Base-by-base conservation (phyloP, 2,329 filamentous ascomycete genomes). In the Ophiostoma ips region DNA sequence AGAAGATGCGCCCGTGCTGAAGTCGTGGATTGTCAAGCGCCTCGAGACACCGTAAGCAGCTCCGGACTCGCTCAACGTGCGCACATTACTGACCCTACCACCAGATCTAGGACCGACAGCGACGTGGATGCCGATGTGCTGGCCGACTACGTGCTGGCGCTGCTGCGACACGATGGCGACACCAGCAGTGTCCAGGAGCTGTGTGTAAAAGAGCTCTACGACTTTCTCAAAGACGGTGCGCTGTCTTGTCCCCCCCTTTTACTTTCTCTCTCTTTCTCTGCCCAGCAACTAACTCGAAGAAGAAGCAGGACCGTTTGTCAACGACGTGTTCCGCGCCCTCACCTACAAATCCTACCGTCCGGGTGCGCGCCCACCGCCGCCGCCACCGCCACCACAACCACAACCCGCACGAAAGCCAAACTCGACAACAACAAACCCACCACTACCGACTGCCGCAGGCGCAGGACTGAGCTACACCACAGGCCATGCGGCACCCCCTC, bases 51-150 rank as follows among this genome's bases (percentile, higher is more conserved):
- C 82, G 82, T 85, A 66, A 49, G 80, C 68, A n/a, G 36, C 9
- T 24, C 54, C 43, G 38, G 12, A n/a, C 19, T 15, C 11, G 1
- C n/a, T 31, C 8, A 16, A 6, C 40, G 24, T 24, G 13, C 16
- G 30, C 40, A 21, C 40, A 24, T 30, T n/a, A 30, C 40, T 43
- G 11, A 43, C 24, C 24, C 10, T 36, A 34, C 31, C 50, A 54
- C 21, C 55, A 87, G 84, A 49, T 86, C 83, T 28, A 84, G 89
- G 59, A 84, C 84, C 47, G 86, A 90, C 61, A 77, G 80, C 37
- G 85, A 88, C 60, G 84, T 90, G 45, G 86, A 92, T 62, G 77
- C 81, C 31, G 85, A 88, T 59, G 84, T 90, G 5, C 78, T 92
- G 3, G 85, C 84, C 44, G 86, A 92, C 58, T 92, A 89, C 62